A percentile compares a stretch with the other conserved stretches of the same genome.
These are phyloP conservation scores for Neurospora pannonica DNA, from an alignment of 495 filamentous ascomycete species.

Conservation along the genomic window DNA sequence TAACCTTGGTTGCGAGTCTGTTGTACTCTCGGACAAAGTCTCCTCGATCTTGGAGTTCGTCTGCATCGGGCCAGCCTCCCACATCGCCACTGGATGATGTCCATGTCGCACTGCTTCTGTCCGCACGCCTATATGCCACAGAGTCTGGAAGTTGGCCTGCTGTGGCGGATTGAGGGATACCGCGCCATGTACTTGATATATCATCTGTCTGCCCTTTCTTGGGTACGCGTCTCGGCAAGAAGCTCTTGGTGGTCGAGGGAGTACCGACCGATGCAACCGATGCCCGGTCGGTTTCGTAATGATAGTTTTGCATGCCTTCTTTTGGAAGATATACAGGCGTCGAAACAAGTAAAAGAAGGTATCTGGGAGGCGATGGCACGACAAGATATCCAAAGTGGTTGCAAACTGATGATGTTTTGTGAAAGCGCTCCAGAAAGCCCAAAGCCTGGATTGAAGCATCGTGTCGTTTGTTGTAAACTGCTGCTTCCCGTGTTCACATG, in stretches of 20 bases:
- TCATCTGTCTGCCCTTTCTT: not conserved
- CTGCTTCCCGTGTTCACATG: conserved; percentile 16
- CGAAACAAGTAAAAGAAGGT: not conserved
- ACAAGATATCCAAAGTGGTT: not conserved
- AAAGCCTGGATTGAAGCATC: not conserved
- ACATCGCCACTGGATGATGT: conserved; percentile 32
- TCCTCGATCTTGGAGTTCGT: conserved; percentile 31
- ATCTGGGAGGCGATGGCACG: not conserved
- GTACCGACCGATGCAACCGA: conserved; percentile 3
- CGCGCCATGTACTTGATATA: not conserved
- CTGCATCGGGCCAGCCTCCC: conserved; percentile 23
- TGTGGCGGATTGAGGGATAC: conserved; percentile 10
- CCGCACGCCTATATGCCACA: conserved; percentile 6
- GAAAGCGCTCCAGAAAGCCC: not conserved
- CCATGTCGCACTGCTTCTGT: conserved; percentile 34
- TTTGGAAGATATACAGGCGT: not conserved
- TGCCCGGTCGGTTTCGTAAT: conserved; percentile 10
- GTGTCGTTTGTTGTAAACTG: conserved; percentile 4
- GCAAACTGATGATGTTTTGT: not conserved
- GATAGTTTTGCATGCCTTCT: not conserved
- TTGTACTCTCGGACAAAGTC: conserved; percentile 46
- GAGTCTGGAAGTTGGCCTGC: conserved; percentile 14
- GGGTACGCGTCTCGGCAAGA: conserved; percentile 1
- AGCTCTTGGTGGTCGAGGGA: conserved; percentile 7
- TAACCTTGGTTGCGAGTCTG: conserved; percentile 41